Conservation (phyloP, 768 basidiomycete genomes). For the Cubamyces sp. region DNA sequence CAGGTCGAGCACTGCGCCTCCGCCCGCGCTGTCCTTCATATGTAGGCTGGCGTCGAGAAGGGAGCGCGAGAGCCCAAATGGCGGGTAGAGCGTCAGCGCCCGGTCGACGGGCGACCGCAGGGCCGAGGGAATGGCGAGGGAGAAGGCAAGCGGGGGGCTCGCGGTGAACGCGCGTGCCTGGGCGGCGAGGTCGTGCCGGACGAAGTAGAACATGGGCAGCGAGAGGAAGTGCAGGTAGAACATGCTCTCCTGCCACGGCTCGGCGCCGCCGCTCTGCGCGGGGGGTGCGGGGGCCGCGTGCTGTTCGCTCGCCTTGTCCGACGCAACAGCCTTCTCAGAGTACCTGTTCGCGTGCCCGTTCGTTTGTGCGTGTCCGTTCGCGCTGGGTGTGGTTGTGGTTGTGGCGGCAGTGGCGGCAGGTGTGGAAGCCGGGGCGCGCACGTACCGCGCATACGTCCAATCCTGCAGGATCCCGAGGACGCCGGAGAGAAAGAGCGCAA, state of each 20-base stretch:
- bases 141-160: slow-evolving; percentile 39
- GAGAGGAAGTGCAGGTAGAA: slow-evolving; percentile 88
- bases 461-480: slow-evolving; percentile 87
- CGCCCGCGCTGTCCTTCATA: too few relatives aligned
- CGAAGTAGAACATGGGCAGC: slow-evolving; percentile 74
- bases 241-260: slow-evolving; percentile 85
- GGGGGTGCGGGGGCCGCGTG: too few relatives aligned
- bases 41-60: slow-evolving; percentile 6
- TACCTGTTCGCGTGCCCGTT: slow-evolving; percentile 1
- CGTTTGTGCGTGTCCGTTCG: not conserved
- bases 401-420: slow-evolving; percentile 23
- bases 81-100: slow-evolving; percentile 21
- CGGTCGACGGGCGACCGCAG: slow-evolving; percentile 37
- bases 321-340: not conserved
- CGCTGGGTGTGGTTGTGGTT: not conserved
- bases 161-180: slow-evolving; percentile 50
- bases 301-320: not conserved
- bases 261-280: not conserved
- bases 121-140: slow-evolving; percentile 17
- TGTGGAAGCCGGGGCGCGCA: slow-evolving; percentile 20
- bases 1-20: slow-evolving; percentile 32
- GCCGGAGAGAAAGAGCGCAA: slow-evolving; percentile 81
- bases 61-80: slow-evolving; percentile 7
- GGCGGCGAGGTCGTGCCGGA: slow-evolving; percentile 52
- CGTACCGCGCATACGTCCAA: slow-evolving; percentile 63